Percentiles rank a stretch among this genome's conserved stretches.
Conservation (phyloP, 495 filamentous ascomycete species). For the Apiosordaria backusii region DNA sequence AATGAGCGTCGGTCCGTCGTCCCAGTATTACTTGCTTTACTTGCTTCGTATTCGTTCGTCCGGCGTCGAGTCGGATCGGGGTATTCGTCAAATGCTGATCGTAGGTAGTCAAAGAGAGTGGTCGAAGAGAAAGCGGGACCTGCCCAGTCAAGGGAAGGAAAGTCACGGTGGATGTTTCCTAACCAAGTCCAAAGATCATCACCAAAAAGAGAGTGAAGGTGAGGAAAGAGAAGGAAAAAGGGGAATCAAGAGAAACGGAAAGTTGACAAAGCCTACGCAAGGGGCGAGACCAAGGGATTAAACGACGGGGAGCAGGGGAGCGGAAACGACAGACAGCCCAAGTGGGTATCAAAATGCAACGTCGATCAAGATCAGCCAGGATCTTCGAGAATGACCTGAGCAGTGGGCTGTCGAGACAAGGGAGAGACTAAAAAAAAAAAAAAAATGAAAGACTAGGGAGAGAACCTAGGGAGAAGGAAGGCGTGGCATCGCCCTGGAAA, state of each 20-base stretch:
- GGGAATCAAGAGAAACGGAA: slow-evolving; percentile 10
- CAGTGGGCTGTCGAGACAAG: slow-evolving; percentile 9
- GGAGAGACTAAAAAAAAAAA: background rate
- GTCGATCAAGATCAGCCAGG: slow-evolving; percentile 28
- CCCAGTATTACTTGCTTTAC: slow-evolving; percentile 6
- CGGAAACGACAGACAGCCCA: slow-evolving; percentile 12
- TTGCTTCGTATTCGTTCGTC: slow-evolving; percentile 18
- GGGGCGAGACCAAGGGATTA: slow-evolving; percentile 24
- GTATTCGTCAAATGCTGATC: slow-evolving; percentile 1
- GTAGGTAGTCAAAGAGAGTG: slow-evolving; percentile 12
- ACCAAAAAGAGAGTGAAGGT: slow-evolving; percentile 18
- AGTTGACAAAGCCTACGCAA: slow-evolving; percentile 10
- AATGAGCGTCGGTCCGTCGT: background rate
- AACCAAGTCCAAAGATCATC: slow-evolving; percentile 5
- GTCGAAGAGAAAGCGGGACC: slow-evolving; percentile 29
- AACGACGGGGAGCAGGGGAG: slow-evolving; percentile 14
- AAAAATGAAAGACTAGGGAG: background rate
- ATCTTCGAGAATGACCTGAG: slow-evolving; percentile 25
- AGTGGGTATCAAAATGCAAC: slow-evolving; percentile 22
- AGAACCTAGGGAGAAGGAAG: background rate
- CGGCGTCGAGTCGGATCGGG: slow-evolving; percentile 20
- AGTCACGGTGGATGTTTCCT: slow-evolving; percentile 15
- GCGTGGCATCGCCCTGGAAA: background rate
- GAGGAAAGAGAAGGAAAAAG: slow-evolving; percentile 19
- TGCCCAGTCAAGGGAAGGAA: slow-evolving; percentile 30